Evolutionary conservation across 2,329 filamentous ascomycete genomes (phyloP), one percentile per base, ranked within the genome.

Genomic region (Talaromyces albobiverticillius): DNA sequence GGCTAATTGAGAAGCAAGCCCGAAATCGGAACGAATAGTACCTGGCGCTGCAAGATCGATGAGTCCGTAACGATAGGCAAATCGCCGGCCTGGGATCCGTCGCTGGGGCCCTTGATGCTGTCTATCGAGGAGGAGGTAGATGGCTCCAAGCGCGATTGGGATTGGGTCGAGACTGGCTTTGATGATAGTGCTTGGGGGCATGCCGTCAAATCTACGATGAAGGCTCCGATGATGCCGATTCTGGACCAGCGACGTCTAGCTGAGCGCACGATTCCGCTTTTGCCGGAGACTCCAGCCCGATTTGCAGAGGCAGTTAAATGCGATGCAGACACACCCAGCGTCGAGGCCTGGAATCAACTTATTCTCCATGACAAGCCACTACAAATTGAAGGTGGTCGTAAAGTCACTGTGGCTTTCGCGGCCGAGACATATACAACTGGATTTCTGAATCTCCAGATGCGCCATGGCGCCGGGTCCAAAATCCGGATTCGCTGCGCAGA

Each of bases 21-120:
- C 20, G 14, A 23, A 10, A 29, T 46, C 23, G 14, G 14, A 18
- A 46, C 43, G 4, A 18, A 53, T 8, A 38, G 45, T 32, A 31
- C 45, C 20, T 32, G 22, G 29, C 18, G 51, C 16, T 50, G 55
- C 42, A 29, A 59, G 51, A 40, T 57, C 51, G 41, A 62, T 32
- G n/a, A 55, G 6, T 18, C 53, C 32, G 16, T 50, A 50, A 14
- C 57, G 61, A 4, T 54, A 57, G 6, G 53, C 56, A n/a, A 59
- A 60, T n/a, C 43, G 20, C 54, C 58, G 2, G 56, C 62, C 1
- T 65, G 63, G 61, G 61, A 65, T 26, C 64, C 53, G 16, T 51
- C 61, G 3, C 55, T 64, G 4, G 61, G 62, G 5, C 63, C 63
- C 18, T 60, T 57, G 2, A 62, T 65, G 22, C 54, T 64, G 13